Base-by-base conservation (phyloP, 2,329 filamentous ascomycete genomes). In the Aspergillus udagawae region DNA sequence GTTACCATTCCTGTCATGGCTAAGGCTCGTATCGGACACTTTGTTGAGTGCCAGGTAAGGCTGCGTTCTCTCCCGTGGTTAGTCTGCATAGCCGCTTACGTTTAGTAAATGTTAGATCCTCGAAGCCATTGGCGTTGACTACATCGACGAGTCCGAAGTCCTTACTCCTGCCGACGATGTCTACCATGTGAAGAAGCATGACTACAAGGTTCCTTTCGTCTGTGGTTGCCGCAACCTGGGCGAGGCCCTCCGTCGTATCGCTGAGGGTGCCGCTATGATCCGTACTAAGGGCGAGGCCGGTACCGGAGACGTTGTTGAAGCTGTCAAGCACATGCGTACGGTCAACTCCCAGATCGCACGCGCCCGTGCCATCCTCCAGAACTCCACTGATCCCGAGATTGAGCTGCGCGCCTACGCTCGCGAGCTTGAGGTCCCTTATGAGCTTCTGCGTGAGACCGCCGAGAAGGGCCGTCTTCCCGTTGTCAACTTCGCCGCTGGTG, bases 1-100 rank as follows among this genome's bases (percentile, higher is more conserved):
- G 94, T 97, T 49, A 97, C 93, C 54, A 97, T 97, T 69, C 94
- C 94, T 67, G 94, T 99, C 76, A 97, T 99, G 94, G 94, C 94
- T 63, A 99, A 99, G 81, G 93, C 93, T 25, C 86, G 94, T 72
- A 99, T 97, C 73, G 94, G 94, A 41, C 94, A 99, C 80, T 92
- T 97, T 66, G 93, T 97, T 69, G 94, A 99, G 81, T 97, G 92
- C 80, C 93, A 90, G 82, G 83, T 85, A 77, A 54, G 72, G 67
- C 38, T 27, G 23, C 23, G 2, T 25, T 25, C 23, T 23, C 35
- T 44, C 25, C 21, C 10, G 14, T 41, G 8, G n/a, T 41, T 21
- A 47, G 21, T 28, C n/a, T 21, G 6, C 23, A 3, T 20, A 4
- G 45, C 42, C 50, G 45, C 58, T 58, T 54, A 62, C 49, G 42